phyloP scores from a whole-genome alignment of 202 grass and related monocot species.

The Setaria italica region DNA sequence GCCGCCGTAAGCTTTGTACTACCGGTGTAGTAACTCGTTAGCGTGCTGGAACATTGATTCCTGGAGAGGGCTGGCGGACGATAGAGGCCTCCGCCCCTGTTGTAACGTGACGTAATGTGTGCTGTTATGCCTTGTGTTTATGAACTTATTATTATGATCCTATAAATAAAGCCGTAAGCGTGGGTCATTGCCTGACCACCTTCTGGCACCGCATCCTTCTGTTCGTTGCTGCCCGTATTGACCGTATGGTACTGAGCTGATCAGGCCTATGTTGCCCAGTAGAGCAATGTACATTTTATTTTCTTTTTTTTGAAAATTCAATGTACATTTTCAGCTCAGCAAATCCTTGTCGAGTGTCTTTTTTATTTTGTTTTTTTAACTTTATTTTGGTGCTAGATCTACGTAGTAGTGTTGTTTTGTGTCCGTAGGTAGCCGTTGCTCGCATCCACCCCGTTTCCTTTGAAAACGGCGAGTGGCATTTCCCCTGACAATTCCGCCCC shows the following conservation, averaged over 20 bases:
- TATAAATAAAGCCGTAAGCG: conserved; percentile 44
- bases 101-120: conserved; percentile 44
- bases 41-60: conserved; percentile 46
- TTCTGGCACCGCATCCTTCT: neutral
- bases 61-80: conserved; percentile 21
- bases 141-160: conserved; percentile 16
- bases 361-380: neutral
- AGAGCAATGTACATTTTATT: neutral
- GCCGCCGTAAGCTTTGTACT: neutral
- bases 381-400: neutral
- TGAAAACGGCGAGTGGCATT: conserved; percentile 10
- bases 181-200: conserved; percentile 21
- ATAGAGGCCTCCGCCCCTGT: neutral
- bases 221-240: neutral
- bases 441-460: conserved; percentile 5
- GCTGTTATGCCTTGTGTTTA: conserved; percentile 20
- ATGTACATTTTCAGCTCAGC: neutral
- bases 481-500: neutral
- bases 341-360: neutral
- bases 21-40: conserved; percentile 48
- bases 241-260: neutral
- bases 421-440: conserved; percentile 46
- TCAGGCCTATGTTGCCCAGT: neutral
- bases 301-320: neutral
- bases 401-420: neutral